A percentile compares a stretch with the other conserved stretches of the same genome.
Evolutionary conservation across 1,284 basidiomycete species (phyloP).

Genomic region (Irpex rosettiformis): DNA sequence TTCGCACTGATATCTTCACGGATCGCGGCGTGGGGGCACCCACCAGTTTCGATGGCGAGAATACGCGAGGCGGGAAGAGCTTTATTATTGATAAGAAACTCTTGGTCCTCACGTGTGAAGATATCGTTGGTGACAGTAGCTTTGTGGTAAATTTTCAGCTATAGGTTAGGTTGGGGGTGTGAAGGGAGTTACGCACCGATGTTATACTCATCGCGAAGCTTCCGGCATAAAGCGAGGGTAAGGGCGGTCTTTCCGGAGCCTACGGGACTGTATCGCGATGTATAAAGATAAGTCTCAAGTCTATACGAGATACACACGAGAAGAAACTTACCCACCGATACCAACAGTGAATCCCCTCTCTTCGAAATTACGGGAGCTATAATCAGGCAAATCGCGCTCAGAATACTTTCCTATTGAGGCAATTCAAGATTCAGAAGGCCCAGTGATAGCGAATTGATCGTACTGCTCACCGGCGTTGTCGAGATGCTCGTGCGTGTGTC

Average conservation of each 20-base stretch:
- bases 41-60: conserved; percentile 95
- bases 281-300: not conserved
- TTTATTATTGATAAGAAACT: conserved; percentile 92
- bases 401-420: conserved; percentile 74
- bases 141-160: conserved; percentile 27
- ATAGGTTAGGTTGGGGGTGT: conserved; percentile 1
- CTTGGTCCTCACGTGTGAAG: conserved; percentile 96
- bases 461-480: conserved; percentile 74
- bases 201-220: conserved; percentile 82
- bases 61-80: conserved; percentile 87
- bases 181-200: conserved; percentile 56
- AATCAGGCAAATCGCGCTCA: conserved; percentile 92
- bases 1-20: conserved; percentile 98
- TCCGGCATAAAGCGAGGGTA: conserved; percentile 88
- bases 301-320: not conserved
- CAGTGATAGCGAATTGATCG: not conserved
- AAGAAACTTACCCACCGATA: conserved; percentile 80
- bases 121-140: conserved; percentile 96
- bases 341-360: conserved; percentile 97
- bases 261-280: conserved; percentile 67
- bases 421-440: conserved; percentile 1
- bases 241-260: conserved; percentile 98
- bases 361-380: conserved; percentile 78
- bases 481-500: not conserved
- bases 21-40: conserved; percentile 94